Evolutionary conservation across 75 land plant genomes (phyloP).

Genomic region (Ceratopteris richardii): DNA sequence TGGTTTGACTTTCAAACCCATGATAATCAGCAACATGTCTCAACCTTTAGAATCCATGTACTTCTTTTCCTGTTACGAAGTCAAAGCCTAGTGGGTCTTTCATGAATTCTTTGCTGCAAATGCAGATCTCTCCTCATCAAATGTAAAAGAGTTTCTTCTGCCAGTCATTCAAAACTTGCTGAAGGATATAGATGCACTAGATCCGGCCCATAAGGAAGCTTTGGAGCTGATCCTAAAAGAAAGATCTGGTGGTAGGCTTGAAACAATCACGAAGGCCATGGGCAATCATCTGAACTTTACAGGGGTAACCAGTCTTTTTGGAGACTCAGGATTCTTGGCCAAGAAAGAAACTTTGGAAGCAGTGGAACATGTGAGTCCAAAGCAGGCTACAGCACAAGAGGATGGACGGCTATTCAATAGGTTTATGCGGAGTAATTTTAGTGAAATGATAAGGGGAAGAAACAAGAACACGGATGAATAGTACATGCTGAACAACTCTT

Average conservation of each 20-base stretch:
- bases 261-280: slow-evolving; percentile 77
- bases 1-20: too few relatives aligned
- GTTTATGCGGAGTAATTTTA: slow-evolving; percentile 74
- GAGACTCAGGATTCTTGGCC: slow-evolving; percentile 57
- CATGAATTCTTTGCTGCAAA: background rate
- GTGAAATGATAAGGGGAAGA: slow-evolving; percentile 67
- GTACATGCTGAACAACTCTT: too few relatives aligned
- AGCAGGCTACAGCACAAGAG: slow-evolving; percentile 14
- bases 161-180: slow-evolving; percentile 85
- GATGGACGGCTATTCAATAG: slow-evolving; percentile 72
- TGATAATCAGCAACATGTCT: too few relatives aligned
- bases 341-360: slow-evolving; percentile 41
- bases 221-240: slow-evolving; percentile 80
- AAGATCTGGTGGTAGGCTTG: slow-evolving; percentile 71
- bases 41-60: too few relatives aligned
- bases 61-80: too few relatives aligned
- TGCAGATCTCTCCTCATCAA: slow-evolving; percentile 69
- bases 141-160: slow-evolving; percentile 62
- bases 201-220: slow-evolving; percentile 96
- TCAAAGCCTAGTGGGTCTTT: too few relatives aligned
- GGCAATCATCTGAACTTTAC: slow-evolving; percentile 72
- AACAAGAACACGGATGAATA: slow-evolving; percentile 9
- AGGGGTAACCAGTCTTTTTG: slow-evolving; percentile 66
- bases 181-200: slow-evolving; percentile 72
- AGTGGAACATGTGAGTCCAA: slow-evolving; percentile 14